These are phyloP conservation scores for Neurospora cerealis DNA, from an alignment of 495 filamentous ascomycete species.

Conservation along the genomic window DNA sequence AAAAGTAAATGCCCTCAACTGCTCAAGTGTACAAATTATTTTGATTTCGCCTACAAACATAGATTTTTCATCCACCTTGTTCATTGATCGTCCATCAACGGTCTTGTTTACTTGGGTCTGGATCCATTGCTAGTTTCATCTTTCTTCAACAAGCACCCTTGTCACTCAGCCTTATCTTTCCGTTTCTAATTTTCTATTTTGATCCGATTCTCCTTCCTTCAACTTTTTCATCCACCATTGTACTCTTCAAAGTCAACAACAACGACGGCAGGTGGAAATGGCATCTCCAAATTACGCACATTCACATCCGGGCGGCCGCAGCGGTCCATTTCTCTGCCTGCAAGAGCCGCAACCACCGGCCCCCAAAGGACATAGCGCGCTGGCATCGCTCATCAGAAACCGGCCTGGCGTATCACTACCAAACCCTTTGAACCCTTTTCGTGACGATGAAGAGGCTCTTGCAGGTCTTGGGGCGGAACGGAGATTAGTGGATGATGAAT, in stretches of 20 bases:
- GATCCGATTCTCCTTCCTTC: not conserved
- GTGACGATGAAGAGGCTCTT: constrained; percentile 19
- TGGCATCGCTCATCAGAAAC: constrained; percentile 29
- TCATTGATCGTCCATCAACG: not conserved
- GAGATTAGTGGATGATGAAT: constrained; percentile 23
- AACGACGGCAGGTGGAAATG: not conserved
- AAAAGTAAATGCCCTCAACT: not conserved
- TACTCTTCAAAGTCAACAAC: not conserved
- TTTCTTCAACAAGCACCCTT: not conserved
- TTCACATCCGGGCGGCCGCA: constrained; percentile 10
- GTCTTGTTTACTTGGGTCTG: not conserved
- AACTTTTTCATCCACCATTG: not conserved
- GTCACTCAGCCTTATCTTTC: not conserved
- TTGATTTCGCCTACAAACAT: not conserved
- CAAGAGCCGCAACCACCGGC: constrained; percentile 27
- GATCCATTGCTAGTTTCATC: not conserved
- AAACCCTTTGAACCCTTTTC: not conserved
- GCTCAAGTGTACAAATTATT: not conserved
- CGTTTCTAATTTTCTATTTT: not conserved
- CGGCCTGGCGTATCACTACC: constrained; percentile 14
- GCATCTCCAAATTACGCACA: constrained; percentile 1
- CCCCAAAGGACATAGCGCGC: constrained; percentile 19
- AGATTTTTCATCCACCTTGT: not conserved
- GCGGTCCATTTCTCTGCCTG: constrained; percentile 22
- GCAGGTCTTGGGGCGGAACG: constrained; percentile 2